Conservation (phyloP, 1,284 basidiomycete genomes). For the Hymenochaete sp. region DNA sequence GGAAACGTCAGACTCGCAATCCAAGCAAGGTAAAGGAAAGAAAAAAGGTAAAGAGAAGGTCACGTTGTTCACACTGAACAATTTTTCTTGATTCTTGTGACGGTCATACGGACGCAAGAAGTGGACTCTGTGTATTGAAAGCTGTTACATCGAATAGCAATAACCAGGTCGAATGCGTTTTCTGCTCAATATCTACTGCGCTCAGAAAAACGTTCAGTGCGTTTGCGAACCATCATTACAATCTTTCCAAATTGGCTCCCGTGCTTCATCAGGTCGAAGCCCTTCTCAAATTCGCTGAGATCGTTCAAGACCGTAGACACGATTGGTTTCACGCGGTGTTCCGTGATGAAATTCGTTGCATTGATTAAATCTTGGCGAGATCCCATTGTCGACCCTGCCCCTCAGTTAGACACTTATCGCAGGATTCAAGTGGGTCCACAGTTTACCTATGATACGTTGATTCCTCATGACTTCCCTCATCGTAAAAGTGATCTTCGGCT, state of each 20-base stretch:
- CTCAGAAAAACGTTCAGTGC: no score
- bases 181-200: background rate
- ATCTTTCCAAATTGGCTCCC: slow-evolving; percentile 74
- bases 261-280: slow-evolving; percentile 56
- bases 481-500: slow-evolving; percentile 54
- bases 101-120: no score
- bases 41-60: slow-evolving; percentile 80
- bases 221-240: slow-evolving; percentile 39
- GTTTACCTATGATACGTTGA: slow-evolving; percentile 62
- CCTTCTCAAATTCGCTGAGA: slow-evolving; percentile 58
- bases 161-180: background rate
- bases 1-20: background rate
- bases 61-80: slow-evolving; percentile 55
- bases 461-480: slow-evolving; percentile 80
- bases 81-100: slow-evolving; percentile 22
- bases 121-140: no score
- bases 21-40: slow-evolving; percentile 40
- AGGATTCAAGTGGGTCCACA: background rate
- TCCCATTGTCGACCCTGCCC: slow-evolving; percentile 76
- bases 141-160: background rate
- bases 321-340: slow-evolving; percentile 63
- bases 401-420: background rate
- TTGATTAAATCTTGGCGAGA: slow-evolving; percentile 68
- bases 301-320: slow-evolving; percentile 69
- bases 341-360: slow-evolving; percentile 61